Evolutionary conservation across 164 flowering plant species (phyloP).

Genomic region (Vitis rupestris): DNA sequence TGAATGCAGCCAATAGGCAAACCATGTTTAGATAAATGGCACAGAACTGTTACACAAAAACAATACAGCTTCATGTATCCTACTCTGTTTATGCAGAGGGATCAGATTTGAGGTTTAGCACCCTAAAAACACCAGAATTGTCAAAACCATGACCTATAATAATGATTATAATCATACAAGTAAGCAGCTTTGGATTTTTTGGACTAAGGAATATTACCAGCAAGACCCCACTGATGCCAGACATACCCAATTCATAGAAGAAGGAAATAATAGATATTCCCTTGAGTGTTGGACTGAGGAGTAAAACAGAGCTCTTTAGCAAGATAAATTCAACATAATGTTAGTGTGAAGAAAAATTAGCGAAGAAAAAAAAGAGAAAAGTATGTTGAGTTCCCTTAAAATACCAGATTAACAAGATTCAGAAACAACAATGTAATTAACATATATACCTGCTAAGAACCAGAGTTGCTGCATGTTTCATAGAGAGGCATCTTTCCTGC

Average conservation of each 20-base stretch:
- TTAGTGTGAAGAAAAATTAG: background rate
- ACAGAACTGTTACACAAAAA: no score
- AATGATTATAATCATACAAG: no score
- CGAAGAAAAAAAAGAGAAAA: background rate
- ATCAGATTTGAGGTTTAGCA: no score
- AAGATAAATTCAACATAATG: background rate
- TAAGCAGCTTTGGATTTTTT: no score
- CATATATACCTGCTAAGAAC: conserved; percentile 50
- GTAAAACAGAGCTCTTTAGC: conserved; percentile 12
- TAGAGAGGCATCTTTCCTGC: conserved; percentile 46
- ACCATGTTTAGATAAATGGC: no score
- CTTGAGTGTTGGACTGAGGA: conserved; percentile 57
- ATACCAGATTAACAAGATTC: no score
- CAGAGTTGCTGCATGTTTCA: conserved; percentile 55
- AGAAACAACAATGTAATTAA: no score
- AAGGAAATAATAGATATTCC: conserved; percentile 67
- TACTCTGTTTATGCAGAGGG: no score
- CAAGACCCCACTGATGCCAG: conserved; percentile 76
- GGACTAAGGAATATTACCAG: conserved; percentile 39
- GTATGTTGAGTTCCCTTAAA: background rate
- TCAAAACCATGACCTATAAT: no score
- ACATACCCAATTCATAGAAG: conserved; percentile 89
- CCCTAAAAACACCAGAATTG: no score
- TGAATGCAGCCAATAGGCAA: no score
- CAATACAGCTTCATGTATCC: no score